These are phyloP conservation scores for Suillus clintonianus DNA, from an alignment of 768 basidiomycete genomes.

Conservation along the genomic window DNA sequence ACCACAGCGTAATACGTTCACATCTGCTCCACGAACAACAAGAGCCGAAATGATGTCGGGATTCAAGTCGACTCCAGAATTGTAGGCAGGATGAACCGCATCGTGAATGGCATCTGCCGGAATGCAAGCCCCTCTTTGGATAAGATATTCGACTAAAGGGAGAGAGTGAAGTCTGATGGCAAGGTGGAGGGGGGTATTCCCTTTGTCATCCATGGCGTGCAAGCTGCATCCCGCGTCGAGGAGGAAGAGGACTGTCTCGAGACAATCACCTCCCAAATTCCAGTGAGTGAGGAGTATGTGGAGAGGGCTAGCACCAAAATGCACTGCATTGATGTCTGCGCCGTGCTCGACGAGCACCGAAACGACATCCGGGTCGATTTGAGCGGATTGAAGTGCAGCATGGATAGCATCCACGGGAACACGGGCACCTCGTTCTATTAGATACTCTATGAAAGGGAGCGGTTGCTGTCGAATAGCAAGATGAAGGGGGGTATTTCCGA, in stretches of 20 bases:
- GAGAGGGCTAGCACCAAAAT: not conserved
- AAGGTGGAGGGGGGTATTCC: not conserved
- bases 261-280: not conserved
- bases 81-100: not conserved
- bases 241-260: not conserved
- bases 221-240: conserved; percentile 3
- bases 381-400: not conserved
- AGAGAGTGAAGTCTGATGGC: not conserved
- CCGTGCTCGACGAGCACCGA: not conserved
- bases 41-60: not conserved
- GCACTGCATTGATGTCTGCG: not conserved
- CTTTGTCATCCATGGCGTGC: not conserved
- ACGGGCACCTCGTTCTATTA: not conserved
- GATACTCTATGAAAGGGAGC: not conserved
- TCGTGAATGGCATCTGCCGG: not conserved
- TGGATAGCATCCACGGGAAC: not conserved
- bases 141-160: conserved; percentile 1
- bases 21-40: not conserved
- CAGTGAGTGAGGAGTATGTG: not conserved
- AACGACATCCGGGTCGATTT: not conserved
- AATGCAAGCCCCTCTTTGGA: not conserved
- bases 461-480: not conserved
- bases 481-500: not conserved
- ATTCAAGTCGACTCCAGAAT: not conserved
- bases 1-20: not conserved